Conservation (phyloP, 2,329 filamentous ascomycete genomes). For the Ophiostoma perfectum region DNA sequence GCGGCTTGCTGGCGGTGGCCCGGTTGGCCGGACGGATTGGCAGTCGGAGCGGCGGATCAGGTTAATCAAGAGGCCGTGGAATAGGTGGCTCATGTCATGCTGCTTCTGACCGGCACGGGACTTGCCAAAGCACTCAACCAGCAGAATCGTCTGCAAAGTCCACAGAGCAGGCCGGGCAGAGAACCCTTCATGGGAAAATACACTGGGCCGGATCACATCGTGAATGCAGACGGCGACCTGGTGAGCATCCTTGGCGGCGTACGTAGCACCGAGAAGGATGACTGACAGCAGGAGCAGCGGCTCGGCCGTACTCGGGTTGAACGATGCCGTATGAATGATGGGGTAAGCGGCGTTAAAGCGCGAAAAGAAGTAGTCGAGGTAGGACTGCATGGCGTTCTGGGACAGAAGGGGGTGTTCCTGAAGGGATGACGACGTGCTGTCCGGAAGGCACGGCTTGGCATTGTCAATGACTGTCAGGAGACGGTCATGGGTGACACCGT, state of each 20-base stretch:
- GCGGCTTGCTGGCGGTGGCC: not conserved
- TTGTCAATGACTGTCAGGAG: constrained; percentile 11
- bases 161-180: constrained; percentile 24
- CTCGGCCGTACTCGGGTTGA: constrained; percentile 15
- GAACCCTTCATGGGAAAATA: constrained; percentile 25
- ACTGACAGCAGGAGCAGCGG: constrained; percentile 23
- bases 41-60: constrained; percentile 26
- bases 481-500: constrained; percentile 1
- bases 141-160: constrained; percentile 24
- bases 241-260: constrained; percentile 25
- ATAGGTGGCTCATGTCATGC: constrained; percentile 27
- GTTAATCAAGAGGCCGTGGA: constrained; percentile 27
- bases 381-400: constrained; percentile 18
- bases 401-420: constrained; percentile 20
- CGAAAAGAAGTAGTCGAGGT: constrained; percentile 20
- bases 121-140: constrained; percentile 27
- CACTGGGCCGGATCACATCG: constrained; percentile 25
- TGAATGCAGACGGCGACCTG: constrained; percentile 26
- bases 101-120: constrained; percentile 26
- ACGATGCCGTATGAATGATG: constrained; percentile 22
- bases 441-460: constrained; percentile 9
- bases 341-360: constrained; percentile 25
- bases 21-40: constrained; percentile 20
- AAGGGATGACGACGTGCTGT: not conserved
- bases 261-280: constrained; percentile 24